Evolutionary conservation across 371 early-diverging fungal species (phyloP), one percentile per base, ranked within the genome.

Genomic region (Paramicrosporidium saccamoebae): DNA sequence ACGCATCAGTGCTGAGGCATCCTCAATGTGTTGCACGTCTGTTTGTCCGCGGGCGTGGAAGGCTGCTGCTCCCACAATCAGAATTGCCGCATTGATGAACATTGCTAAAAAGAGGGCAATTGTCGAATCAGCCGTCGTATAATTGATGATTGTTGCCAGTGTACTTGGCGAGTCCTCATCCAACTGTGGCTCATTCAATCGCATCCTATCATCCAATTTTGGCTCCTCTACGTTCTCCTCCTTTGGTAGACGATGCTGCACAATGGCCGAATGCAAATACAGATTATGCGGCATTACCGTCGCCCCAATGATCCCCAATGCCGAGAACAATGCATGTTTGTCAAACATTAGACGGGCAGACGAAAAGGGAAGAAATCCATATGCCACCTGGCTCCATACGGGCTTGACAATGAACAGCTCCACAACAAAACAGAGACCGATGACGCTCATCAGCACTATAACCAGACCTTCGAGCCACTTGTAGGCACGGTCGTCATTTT

Each of bases 201-300:
- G n/a, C n/a, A n/a, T n/a, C n/a, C n/a, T n/a, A n/a, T n/a, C n/a
- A n/a, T n/a, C n/a, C n/a, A n/a, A n/a, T n/a, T n/a, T n/a, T n/a
- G n/a, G n/a, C n/a, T n/a, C n/a, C n/a, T n/a, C n/a, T n/a, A n/a
- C n/a, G n/a, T n/a, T n/a, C n/a, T n/a, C n/a, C n/a, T n/a, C n/a
- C n/a, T n/a, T n/a, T n/a, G n/a, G n/a, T n/a, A n/a, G n/a, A n/a
- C n/a, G n/a, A n/a, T n/a, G n/a, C n/a, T n/a, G n/a, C n/a, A 58
- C 58, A 15, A 63, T 38, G n/a, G 58, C 55, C 27, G 58, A 37
- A 26, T 67, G 68, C 25, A 67, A 36, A 29, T 48, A 67, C 34
- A 67, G 48, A 30, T 67, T 64, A 33, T 67, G 68, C 0, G 68
- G 68, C 68, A 67, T 67, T 17, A 66, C 45, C 0, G 60, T 52